These are phyloP conservation scores for Thalassiosira mediterranea DNA, from an alignment of 352 stramenopile genomes.

Conservation along the genomic window DNA sequence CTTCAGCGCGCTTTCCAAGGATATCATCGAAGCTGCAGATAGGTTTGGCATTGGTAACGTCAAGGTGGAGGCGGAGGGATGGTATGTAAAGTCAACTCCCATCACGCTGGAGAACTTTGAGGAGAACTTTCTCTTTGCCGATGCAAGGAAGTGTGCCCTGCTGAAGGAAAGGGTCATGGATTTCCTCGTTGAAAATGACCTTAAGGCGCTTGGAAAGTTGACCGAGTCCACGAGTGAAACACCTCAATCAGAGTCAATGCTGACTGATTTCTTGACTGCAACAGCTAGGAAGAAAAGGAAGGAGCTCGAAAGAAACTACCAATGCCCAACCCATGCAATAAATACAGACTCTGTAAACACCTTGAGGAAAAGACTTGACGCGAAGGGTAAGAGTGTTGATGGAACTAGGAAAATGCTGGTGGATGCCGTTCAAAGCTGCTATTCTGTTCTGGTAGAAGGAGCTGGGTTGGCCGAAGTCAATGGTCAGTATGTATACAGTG, in stretches of 20 bases:
- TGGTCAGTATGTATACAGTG: too few species aligned
- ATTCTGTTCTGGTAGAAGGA: too few species aligned
- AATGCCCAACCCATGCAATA: too few species aligned
- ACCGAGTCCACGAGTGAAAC: too few species aligned
- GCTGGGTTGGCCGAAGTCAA: too few species aligned
- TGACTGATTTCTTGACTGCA: constrained; percentile 1
- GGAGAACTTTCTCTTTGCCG: constrained; percentile 8
- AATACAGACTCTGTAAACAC: too few species aligned
- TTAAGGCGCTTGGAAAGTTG: neutral
- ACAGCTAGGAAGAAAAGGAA: neutral
- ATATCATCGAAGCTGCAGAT: constrained; percentile 15
- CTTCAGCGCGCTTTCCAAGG: constrained; percentile 5
- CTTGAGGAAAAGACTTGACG: too few species aligned
- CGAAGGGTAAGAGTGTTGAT: too few species aligned
- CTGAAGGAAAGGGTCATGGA: constrained; percentile 13
- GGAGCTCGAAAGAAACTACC: too few species aligned
- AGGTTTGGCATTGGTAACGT: constrained; percentile 1
- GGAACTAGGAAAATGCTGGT: too few species aligned
- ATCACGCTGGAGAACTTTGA: constrained; percentile 2
- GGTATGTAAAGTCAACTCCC: neutral
- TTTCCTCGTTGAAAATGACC: constrained; percentile 2
- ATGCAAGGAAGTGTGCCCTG: constrained; percentile 15
- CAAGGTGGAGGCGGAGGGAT: constrained; percentile 13
- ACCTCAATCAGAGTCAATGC: neutral
- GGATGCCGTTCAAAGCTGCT: too few species aligned